A percentile compares a stretch with the other conserved stretches of the same genome.
Evolutionary conservation across 2,329 filamentous ascomycete species (phyloP).

Genomic region (Fusarium sublunatum): DNA sequence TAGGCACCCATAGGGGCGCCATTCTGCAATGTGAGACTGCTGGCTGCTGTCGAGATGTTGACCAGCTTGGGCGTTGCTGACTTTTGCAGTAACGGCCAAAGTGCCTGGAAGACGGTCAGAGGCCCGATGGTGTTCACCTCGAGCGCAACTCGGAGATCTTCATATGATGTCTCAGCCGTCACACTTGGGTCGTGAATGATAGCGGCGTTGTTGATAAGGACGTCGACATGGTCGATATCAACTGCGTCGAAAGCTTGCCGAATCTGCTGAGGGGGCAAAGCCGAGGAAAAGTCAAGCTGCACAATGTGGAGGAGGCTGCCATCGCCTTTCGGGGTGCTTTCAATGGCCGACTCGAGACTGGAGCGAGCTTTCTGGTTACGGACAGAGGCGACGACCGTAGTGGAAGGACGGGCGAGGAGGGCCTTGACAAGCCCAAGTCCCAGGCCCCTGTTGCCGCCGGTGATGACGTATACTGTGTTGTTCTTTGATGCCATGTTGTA

Average conservation of each 20-base stretch:
- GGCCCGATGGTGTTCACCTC: conserved; percentile 59
- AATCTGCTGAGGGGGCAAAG: conserved; percentile 38
- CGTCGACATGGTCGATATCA: conserved; percentile 54
- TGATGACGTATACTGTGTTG: conserved; percentile 53
- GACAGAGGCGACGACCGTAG: conserved; percentile 58
- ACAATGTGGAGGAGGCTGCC: conserved; percentile 50
- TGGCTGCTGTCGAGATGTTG: conserved; percentile 52
- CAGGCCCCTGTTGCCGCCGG: conserved; percentile 56
- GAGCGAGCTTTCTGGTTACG: conserved; percentile 43
- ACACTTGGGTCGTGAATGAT: conserved; percentile 46
- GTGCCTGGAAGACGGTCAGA: conserved; percentile 46
- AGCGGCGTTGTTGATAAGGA: conserved; percentile 65
- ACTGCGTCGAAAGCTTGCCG: conserved; percentile 46
- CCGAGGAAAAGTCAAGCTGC: conserved; percentile 52
- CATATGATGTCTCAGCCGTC: conserved; percentile 45
- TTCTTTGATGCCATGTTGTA: conserved; percentile 4
- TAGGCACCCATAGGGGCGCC: conserved; percentile 49
- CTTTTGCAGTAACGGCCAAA: conserved; percentile 52
- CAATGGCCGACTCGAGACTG: conserved; percentile 28
- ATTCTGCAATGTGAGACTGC: conserved; percentile 51
- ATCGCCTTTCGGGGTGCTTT: conserved; percentile 41
- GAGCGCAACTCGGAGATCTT: conserved; percentile 54
- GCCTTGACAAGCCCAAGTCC: conserved; percentile 52
- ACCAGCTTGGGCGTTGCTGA: conserved; percentile 49
- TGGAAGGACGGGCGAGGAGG: conserved; percentile 63